Evolutionary conservation across 352 stramenopile species (phyloP), one percentile per base, ranked within the genome.

Genomic region (Phytophthora macrochlamydospora): DNA sequence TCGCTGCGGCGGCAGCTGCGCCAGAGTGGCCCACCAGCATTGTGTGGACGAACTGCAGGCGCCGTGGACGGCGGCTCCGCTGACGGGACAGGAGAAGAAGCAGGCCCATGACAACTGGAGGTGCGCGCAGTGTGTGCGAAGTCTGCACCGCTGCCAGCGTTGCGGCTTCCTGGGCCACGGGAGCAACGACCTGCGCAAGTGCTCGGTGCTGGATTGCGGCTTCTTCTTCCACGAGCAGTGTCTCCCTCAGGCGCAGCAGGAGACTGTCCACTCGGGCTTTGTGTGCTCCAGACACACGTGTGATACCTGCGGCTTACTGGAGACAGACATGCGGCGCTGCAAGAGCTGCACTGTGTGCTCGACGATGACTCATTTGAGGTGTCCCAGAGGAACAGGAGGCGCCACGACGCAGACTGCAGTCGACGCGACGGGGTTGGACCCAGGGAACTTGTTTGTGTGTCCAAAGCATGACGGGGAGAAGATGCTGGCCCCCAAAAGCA

Each of bases 121-220:
- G 50, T 94, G 87, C 51, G 83, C 75, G 35, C 81, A 94, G 44
- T 94, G 86, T 55, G 58, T 67, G 33, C 79, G 86, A 9, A 71
- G 66, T 0, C 49, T 94, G 14, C 83, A 92, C 56, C 59, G 65
- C 32, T 94, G 86, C 51, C 69, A 79, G 37, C n/a, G 70, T 14
- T 94, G 86, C 58, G 86, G 83, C 29, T 91, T 92, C 40, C 53
- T 94, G n/a, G 86, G 84, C 53, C 73, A 90, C 59, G 75, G 85
- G 43, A 59, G 56, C 50, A 71, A 86, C 33, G 75, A 85, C 42
- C 73, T 91, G 51, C 46, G 73, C 8, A 72, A 67, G 29, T 94
- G 86, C 57, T 66, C 69, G 2, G 59, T 92, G 11, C 11, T 68
- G 2, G 68, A 87, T 50, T 94, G 86, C 35, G 83, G 84, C 11